These are phyloP conservation scores for Leishmania aethiopica DNA, from an alignment of 208 protist genomes.

Conservation along the genomic window DNA sequence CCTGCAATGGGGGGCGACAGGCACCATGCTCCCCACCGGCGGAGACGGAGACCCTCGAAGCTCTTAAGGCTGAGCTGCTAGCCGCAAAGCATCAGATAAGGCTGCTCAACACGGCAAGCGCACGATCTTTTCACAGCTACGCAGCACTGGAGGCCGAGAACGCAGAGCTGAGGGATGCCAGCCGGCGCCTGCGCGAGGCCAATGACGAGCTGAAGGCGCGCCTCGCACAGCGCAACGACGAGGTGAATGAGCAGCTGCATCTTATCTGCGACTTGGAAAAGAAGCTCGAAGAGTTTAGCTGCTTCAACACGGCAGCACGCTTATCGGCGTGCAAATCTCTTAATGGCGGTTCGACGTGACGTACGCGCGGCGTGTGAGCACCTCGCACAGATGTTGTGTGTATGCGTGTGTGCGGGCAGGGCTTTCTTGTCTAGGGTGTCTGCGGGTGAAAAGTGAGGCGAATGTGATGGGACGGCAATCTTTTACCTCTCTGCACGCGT, in stretches of 20 bases:
- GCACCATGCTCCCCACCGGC: neutral
- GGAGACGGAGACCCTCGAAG: neutral
- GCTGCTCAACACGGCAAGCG: slow-evolving; percentile 56
- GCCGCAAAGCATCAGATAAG: slow-evolving; percentile 65
- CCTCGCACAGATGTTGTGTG: neutral
- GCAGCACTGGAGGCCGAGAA: slow-evolving; percentile 56
- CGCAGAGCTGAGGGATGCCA: slow-evolving; percentile 31
- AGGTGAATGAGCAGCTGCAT: slow-evolving; percentile 50
- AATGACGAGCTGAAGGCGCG: slow-evolving; percentile 41
- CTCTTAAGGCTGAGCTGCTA: slow-evolving; percentile 32
- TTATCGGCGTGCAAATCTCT: neutral
- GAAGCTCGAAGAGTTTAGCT: slow-evolving; percentile 25
- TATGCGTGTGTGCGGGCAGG: neutral
- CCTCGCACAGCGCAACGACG: slow-evolving; percentile 30
- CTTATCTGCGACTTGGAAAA: slow-evolving; percentile 52
- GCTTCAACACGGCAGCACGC: slow-evolving; percentile 1
- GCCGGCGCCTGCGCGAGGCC: slow-evolving; percentile 31
- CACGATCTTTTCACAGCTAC: slow-evolving; percentile 46
- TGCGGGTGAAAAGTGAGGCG: neutral
- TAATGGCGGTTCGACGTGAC: slow-evolving; percentile 4
- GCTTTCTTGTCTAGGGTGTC: neutral
- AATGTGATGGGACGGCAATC: neutral
- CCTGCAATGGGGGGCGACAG: slow-evolving; percentile 5
- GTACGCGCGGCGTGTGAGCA: too few species aligned
- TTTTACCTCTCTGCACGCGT: neutral